Evolutionary conservation across 2,329 filamentous ascomycete species (phyloP).

Genomic region (Cryphonectria nitschkei): DNA sequence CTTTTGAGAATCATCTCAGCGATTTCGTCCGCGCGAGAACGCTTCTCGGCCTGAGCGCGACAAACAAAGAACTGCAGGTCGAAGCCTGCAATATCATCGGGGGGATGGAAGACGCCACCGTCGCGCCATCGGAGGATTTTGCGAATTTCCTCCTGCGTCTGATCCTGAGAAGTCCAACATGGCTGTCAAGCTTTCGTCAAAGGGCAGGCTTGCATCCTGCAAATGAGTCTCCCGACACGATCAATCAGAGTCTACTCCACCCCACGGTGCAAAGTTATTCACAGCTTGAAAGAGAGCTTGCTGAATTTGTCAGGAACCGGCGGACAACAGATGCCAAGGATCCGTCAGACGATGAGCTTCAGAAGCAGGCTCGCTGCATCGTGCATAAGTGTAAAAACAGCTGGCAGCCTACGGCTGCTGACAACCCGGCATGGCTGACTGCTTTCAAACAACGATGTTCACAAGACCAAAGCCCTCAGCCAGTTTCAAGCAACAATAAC

Average conservation of each 20-base stretch:
- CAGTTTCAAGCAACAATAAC: conserved; percentile 25
- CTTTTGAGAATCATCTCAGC: conserved; percentile 57
- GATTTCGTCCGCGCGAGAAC: conserved; percentile 56
- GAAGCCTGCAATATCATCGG: conserved; percentile 63
- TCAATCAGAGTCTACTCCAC: conserved; percentile 59
- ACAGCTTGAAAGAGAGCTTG: conserved; percentile 59
- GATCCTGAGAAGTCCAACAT: conserved; percentile 53
- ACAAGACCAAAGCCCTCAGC: conserved; percentile 32
- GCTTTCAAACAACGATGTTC: conserved; percentile 55
- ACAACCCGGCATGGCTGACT: conserved; percentile 57
- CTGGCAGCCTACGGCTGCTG: conserved; percentile 67
- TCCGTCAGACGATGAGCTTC: conserved; percentile 58
- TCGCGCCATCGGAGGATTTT: conserved; percentile 52
- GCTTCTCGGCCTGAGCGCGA: conserved; percentile 60
- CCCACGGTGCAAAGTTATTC: conserved; percentile 63
- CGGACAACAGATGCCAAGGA: conserved; percentile 47
- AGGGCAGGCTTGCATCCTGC: conserved; percentile 61
- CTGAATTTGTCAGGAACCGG: conserved; percentile 54
- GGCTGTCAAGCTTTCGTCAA: conserved; percentile 60
- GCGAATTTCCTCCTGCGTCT: conserved; percentile 61
- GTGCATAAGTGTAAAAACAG: conserved; percentile 65
- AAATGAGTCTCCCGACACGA: conserved; percentile 52
- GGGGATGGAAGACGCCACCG: conserved; percentile 57
- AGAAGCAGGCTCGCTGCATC: conserved; percentile 61
- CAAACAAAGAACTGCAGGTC: conserved; percentile 62